Base-by-base conservation (phyloP, 2,329 filamentous ascomycete species). In the Fusarium continuum region DNA sequence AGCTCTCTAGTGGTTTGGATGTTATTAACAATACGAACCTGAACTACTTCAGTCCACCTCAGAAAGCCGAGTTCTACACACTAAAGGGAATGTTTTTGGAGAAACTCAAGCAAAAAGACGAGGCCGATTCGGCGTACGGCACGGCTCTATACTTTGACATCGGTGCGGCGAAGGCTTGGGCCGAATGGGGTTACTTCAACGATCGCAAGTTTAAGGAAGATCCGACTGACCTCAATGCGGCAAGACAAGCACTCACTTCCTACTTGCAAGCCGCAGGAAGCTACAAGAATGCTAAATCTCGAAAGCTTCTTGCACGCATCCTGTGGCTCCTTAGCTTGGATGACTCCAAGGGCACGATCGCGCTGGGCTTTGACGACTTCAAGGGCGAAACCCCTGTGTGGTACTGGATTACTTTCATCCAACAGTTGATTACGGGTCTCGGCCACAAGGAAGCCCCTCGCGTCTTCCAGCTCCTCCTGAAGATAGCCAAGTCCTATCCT, bases 361-460 rank as follows among this genome's bases (percentile, higher is more conserved):
- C 92, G 1, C 83, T 88, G 69, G 92, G 94, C 11, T 99, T 97
- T 67, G 92, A 97, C 65, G 92, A 94, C 68, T 99, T 95, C 80
- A 97, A 98, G 81, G 95, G 95, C 46, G 96, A 99, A 69, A 96
- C 93, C 3, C 93, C 93, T 1, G 92, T 96, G 11, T 99, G 95
- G 95, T 99, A 98, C 79, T 99, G 95, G 95, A 97, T 98, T 68
- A 98, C 94, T 0, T 99, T 96, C 75, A 98, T 99, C 64, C 95
- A 95, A 16, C 95, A 99, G 76, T 84, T 99, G 35, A 86, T 99
- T 26, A 94, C 92, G 36, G 95, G 94, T 47, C 83, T 99, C 45
- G 92, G 91, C 3, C 90, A 97, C 72, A 93, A 94, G 69, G 96
- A 99, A 77, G 94, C 93, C 11, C 88, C 88, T 5, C 90, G 96